Evolutionary conservation across 495 filamentous ascomycete genomes (phyloP), one percentile per base, ranked within the genome.

Genomic region (Daldinia childiae): DNA sequence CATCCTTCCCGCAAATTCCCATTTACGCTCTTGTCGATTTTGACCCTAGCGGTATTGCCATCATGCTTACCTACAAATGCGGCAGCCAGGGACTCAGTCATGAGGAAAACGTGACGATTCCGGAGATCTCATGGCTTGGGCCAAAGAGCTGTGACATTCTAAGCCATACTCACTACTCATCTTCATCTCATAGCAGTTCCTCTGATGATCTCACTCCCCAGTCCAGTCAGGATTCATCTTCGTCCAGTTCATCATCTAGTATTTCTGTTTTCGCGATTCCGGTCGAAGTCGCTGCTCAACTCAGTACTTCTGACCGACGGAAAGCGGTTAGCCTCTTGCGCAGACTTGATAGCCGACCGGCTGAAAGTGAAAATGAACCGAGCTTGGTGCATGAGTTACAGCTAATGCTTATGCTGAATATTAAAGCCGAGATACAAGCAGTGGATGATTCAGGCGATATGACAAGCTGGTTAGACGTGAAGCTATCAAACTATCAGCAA

Each of bases 371-470:
- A 4, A 62, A 75, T 3, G 74, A 48, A 14, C 62, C 59, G 1
- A 84, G 87, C 30, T 89, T 89, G 81, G 83, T 86, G 50, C 74
- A 76, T 11, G 92, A 95, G 73, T 74, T 98, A 69, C 95, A 97
- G 80, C 78, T 85, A 4, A 98, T 98, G 94, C 77, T 98, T 52
- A 87, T 97, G 82, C 75, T 97, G 58, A 91, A 92, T 72, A 66
- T 93, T 58, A 99, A 99, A 77, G 92, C 90, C 2, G 95, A 99
- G 80, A 95, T 95, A 66, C 92, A 99, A 80, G 83, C 91, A 8
- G 81, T 97, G 59, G 92, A 93, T 65, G 82, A 87, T 19, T 77
- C 79, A 27, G 84, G 85, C 0, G 86, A 89, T 14, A 76, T 95
- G 38, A 86, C 87, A 15, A 62, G 74, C 1, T 94, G 93, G 92